Evolutionary conservation across 352 stramenopile genomes (phyloP), one percentile per base, ranked within the genome.

Genomic region (Pythium rhizo-oryzae): DNA sequence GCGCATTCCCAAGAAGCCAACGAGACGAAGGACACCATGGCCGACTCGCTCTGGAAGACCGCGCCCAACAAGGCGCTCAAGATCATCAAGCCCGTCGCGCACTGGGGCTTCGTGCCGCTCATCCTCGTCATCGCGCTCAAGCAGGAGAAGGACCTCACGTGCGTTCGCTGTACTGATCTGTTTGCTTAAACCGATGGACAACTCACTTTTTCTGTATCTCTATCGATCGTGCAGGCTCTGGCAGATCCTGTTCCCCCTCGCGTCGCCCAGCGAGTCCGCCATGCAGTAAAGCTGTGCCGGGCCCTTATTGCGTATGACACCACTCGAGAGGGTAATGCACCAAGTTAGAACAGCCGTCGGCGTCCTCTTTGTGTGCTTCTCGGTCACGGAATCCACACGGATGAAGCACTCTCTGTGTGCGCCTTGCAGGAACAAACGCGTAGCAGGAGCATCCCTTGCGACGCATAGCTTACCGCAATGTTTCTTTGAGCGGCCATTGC

Each of bases 31-130:
- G 37, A 2, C 8, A 75, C 55, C 53, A 81, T 77, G 65, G 61
- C 55, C 57, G 76, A 80, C 75, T 87, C 86, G 78, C 76, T 92
- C 65, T 93, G 83, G 83, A 93, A 92, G 80, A 89, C 75, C 55
- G 85, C 75, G 64, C 85, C 83, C 57, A 91, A 82, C 47, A 88
- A 81, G 79, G 76, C 83, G 52, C 78, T 96, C 60, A 94, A 93
- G 82, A 67, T 81, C 54, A 77, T 93, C 70, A 94, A 94, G 80
- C 86, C 88, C 23, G 82, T 94, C 65, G 88, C 93, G 70, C 87
- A 96, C 81, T 78, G 79, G 59, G 82, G 81, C 44, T 94, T 93
- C 67, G 75, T 96, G 55, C 88, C 88, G 65, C 80, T 96, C 25
- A 80, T 94, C 60, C 65, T 96, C 64, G 86, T 82, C 72, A 85